Conservation (phyloP, 2,329 filamentous ascomycete species). For the Ascochyta lentis region DNA sequence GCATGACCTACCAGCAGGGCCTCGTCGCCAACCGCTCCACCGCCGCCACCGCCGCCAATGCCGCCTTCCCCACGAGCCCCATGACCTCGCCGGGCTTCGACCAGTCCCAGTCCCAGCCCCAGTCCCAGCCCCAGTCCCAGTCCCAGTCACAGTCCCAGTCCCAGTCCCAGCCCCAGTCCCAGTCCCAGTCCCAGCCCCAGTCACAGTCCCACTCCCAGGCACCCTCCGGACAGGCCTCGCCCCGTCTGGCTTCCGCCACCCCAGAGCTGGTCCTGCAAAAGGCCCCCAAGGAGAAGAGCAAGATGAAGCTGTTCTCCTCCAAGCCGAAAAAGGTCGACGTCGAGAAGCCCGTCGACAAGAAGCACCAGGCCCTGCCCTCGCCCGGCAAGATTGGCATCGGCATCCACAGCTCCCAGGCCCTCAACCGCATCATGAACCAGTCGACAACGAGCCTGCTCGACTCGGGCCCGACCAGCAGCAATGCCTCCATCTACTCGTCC, state of each 20-base stretch:
- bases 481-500: constrained; percentile 72
- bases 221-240: constrained; percentile 38
- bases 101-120: constrained; percentile 22
- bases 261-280: constrained; percentile 64
- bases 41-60: constrained; percentile 74
- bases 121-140: too few relatives aligned
- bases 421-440: constrained; percentile 69
- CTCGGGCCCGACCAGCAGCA: constrained; percentile 60
- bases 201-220: constrained; percentile 19
- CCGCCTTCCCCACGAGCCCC: constrained; percentile 72
- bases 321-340: constrained; percentile 77
- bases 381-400: constrained; percentile 70
- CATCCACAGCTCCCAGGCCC: constrained; percentile 66
- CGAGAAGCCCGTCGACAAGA: constrained; percentile 65
- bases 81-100: constrained; percentile 51
- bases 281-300: constrained; percentile 71
- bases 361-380: constrained; percentile 72
- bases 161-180: too few relatives aligned
- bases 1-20: constrained; percentile 65
- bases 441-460: constrained; percentile 74
- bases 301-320: constrained; percentile 78
- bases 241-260: constrained; percentile 36
- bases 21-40: constrained; percentile 67
- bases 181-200: constrained; percentile 21
- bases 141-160: constrained; percentile 21